Conservation (phyloP, 495 filamentous ascomycete species). For the Aspergillus carlsbadensis region DNA sequence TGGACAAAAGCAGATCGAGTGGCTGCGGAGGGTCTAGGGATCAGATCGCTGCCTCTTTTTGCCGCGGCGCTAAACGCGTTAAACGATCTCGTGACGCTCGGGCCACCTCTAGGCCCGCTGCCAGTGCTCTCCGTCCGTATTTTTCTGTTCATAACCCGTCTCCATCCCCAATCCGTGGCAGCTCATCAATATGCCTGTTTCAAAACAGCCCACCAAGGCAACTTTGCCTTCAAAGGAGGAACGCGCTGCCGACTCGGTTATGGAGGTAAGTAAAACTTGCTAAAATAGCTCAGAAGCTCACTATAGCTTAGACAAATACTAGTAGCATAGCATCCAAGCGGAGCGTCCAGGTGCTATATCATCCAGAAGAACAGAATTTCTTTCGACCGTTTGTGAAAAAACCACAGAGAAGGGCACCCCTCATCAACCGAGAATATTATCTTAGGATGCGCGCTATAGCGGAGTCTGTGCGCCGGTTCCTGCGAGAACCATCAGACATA, state of each 20-base stretch:
- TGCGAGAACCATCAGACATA: slow-evolving; percentile 56
- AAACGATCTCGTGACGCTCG: slow-evolving; percentile 40
- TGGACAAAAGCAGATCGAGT: slow-evolving; percentile 1
- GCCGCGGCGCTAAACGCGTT: slow-evolving; percentile 28
- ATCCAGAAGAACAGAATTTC: slow-evolving; percentile 72
- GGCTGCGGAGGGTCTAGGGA: slow-evolving; percentile 24
- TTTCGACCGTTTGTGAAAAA: slow-evolving; percentile 86
- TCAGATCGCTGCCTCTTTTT: slow-evolving; percentile 20
- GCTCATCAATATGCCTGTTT: slow-evolving; percentile 12
- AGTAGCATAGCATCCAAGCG: slow-evolving; percentile 89
- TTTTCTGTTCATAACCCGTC: slow-evolving; percentile 8
- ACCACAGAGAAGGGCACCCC: slow-evolving; percentile 71
- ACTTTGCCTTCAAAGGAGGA: slow-evolving; percentile 31
- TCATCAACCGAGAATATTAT: slow-evolving; percentile 89
- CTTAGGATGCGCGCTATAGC: slow-evolving; percentile 81
- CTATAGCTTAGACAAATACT: slow-evolving; percentile 68
- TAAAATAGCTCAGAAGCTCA: background rate
- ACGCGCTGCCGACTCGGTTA: slow-evolving; percentile 64
- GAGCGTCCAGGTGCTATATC: slow-evolving; percentile 83
- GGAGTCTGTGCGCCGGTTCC: slow-evolving; percentile 66
- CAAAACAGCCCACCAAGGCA: slow-evolving; percentile 20
- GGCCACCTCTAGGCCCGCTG: slow-evolving; percentile 50
- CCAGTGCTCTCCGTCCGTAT: too few species aligned
- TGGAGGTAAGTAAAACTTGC: slow-evolving; percentile 54
- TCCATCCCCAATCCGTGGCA: background rate